Evolutionary conservation across 371 early-diverging fungal genomes (phyloP).

Genomic region (Dichotomocladium elegans): DNA sequence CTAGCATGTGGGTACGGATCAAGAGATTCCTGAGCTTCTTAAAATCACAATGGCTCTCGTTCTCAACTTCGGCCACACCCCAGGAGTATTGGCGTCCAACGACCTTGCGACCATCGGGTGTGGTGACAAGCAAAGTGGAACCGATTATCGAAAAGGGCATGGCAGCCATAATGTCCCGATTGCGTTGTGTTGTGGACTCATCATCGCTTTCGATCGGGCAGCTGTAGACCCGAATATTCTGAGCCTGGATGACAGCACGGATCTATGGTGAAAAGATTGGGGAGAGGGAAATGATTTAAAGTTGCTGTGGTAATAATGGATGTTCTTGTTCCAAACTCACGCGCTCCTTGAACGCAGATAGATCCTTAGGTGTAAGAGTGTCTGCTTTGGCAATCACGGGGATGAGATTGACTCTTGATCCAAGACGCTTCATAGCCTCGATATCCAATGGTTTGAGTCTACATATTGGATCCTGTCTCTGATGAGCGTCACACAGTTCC

Average conservation of each 20-base stretch:
- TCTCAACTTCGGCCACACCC: slow-evolving; percentile 93
- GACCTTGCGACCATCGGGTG: slow-evolving; percentile 71
- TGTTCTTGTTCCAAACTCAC: too few species aligned
- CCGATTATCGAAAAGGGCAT: slow-evolving; percentile 97
- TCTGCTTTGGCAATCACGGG: slow-evolving; percentile 77
- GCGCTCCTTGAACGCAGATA: slow-evolving; percentile 75
- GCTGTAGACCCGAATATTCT: slow-evolving; percentile 73
- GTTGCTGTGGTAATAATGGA: neutral
- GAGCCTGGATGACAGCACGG: slow-evolving; percentile 64
- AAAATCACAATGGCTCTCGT: slow-evolving; percentile 89
- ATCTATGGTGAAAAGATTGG: slow-evolving; percentile 38
- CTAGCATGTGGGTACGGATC: slow-evolving; percentile 92
- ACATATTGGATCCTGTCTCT: slow-evolving; percentile 38
- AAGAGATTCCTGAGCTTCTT: slow-evolving; percentile 88
- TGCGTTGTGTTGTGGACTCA: slow-evolving; percentile 69
- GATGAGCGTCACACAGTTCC: neutral
- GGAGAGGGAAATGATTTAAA: neutral
- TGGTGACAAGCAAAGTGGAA: slow-evolving; percentile 74
- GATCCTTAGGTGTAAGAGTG: slow-evolving; percentile 72
- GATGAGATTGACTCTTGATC: slow-evolving; percentile 82
- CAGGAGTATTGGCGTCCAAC: slow-evolving; percentile 90
- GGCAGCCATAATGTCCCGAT: slow-evolving; percentile 76
- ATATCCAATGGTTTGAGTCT: slow-evolving; percentile 89
- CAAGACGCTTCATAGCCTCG: slow-evolving; percentile 85
- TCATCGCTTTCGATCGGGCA: slow-evolving; percentile 86